A percentile compares a stretch with the other conserved stretches of the same genome.
phyloP scores from a whole-genome alignment of 768 basidiomycete genomes.

The Rhizopogon vinicolor region DNA sequence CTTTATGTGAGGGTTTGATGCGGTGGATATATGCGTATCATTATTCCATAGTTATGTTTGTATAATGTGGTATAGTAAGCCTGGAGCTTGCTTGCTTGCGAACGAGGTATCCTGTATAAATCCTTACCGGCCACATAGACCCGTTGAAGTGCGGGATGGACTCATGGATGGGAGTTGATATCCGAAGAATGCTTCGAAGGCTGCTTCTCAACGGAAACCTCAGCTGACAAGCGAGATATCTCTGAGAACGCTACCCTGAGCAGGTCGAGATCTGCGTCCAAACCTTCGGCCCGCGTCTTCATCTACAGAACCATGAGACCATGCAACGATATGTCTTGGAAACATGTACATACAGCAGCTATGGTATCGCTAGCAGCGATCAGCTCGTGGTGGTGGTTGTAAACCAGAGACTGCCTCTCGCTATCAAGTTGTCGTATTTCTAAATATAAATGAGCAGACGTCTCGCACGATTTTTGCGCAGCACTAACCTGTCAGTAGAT shows the following conservation, averaged over 20 bases:
- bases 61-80: conserved; percentile 9
- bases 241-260: conserved; percentile 81
- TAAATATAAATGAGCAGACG: conserved; percentile 22
- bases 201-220: conserved; percentile 49
- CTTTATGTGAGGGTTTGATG: conserved; percentile 26
- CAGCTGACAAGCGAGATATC: conserved; percentile 72
- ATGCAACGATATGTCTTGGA: not conserved
- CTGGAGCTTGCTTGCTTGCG: conserved; percentile 8
- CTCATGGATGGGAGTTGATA: not conserved
- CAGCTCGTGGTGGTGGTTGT: conserved; percentile 93
- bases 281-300: conserved; percentile 81
- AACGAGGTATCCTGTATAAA: not conserved
- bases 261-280: conserved; percentile 80
- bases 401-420: conserved; percentile 87
- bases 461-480: not conserved
- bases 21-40: not conserved
- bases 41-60: conserved; percentile 4
- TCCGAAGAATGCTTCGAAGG: not conserved
- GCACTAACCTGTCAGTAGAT: conserved; percentile 60
- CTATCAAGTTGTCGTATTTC: conserved; percentile 87
- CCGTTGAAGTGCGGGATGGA: not conserved
- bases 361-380: conserved; percentile 94
- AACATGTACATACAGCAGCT: conserved; percentile 51
- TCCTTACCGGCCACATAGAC: not conserved
- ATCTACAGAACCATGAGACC: conserved; percentile 46